Evolutionary conservation across 306 rosid species (phyloP), one percentile per base, ranked within the genome.

Genomic region (Carpinus fangiana): DNA sequence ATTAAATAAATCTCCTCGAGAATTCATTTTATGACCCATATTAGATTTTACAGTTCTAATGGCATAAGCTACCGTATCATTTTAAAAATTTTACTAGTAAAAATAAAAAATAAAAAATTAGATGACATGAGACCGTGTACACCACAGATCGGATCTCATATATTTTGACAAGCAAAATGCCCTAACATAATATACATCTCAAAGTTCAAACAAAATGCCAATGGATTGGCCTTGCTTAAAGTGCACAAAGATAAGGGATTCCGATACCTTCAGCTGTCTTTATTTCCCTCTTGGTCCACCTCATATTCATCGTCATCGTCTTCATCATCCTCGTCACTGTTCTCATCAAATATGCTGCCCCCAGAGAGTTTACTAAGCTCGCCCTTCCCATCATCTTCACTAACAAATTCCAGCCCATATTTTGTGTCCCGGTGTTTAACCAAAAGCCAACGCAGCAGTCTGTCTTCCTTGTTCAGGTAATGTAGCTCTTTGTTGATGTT

Each of bases 381-480:
- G 34, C 4, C 17, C 79, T 71, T 77, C 20, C 65, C 67, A 12
- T 88, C 88, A 53, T 84, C 92, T 76, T 85, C 90, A 14, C 46
- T 76, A 26, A 71, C 43, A 78, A 80, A 77, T 12, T 91, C 95
- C 68, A 82, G 28, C 34, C 93, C 92, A 62, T 71, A 87, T 60
- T 78, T 81, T 13, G 75, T 41, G 60, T 82, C 70, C 16, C 94
- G 91, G 52, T 92, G 94, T 84, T 89, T 94, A 77, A 90, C 94
- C 14, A 92, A 81, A 83, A 94, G 93, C 97, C 97, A 90, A 28
- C 96, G 97, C 76, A 92, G 81, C 46, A 92, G 80, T 8, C 92
- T 82, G 74, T 95, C 98, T 84, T 95, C 98, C 88, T 92, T 92
- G 90, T 91, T 92, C 75, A 95, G 85, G 90, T 95, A 95, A 74